Conservation (phyloP, 2,329 filamentous ascomycete genomes). For the Cryphonectria parasitica region DNA sequence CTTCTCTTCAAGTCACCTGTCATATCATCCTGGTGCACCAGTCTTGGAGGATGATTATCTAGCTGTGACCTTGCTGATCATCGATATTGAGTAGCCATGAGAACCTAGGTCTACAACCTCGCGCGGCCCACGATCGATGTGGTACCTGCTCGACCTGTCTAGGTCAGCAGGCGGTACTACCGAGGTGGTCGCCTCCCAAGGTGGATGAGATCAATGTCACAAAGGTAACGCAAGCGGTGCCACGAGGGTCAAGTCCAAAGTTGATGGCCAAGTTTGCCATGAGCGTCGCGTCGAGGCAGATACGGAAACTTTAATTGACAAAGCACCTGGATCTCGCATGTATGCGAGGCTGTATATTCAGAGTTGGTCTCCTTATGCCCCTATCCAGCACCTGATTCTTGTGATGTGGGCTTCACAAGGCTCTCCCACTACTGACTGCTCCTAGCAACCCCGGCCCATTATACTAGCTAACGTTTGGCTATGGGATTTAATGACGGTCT, state of each 20-base stretch:
- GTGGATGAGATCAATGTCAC: too few relatives aligned
- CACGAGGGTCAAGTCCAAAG: background rate
- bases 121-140: background rate
- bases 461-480: background rate
- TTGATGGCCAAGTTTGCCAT: background rate
- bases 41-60: background rate
- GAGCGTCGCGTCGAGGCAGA: background rate
- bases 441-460: background rate
- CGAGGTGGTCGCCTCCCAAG: background rate
- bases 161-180: background rate
- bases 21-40: too few relatives aligned
- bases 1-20: too few relatives aligned
- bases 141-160: background rate
- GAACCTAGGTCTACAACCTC: background rate
- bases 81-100: background rate
- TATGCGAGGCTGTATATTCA: background rate
- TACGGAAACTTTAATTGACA: background rate
- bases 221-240: background rate
- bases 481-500: background rate
- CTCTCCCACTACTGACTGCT: background rate
- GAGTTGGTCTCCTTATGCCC: background rate
- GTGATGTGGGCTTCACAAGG: background rate
- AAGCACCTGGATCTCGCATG: background rate
- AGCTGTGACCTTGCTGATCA: background rate
- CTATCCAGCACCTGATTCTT: background rate